Evolutionary conservation across 2,329 filamentous ascomycete species (phyloP), one percentile per base, ranked within the genome.

Genomic region (Trichoderma lentiforme): DNA sequence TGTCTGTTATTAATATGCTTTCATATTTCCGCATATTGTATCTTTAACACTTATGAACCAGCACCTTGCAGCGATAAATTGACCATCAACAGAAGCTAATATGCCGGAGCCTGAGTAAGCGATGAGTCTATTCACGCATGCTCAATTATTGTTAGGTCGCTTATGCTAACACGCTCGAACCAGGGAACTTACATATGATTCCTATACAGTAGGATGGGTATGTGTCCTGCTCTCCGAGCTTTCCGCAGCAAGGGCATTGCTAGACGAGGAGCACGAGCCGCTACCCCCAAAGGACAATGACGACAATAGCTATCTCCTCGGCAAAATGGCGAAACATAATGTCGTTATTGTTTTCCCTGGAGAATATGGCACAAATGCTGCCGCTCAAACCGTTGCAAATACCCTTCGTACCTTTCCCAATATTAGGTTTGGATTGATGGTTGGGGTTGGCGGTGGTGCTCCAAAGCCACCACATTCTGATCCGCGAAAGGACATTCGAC

Each of bases 281-380:
- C 43, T 51, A 12, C 43, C 43, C 21, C 9, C 43, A 51, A 51
- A 21, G 43, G n/a, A 51, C 0, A 12, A 0, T 51, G 43, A 51
- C 1, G 4, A 51, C n/a, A 51, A 51, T 12, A 51, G 0, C 43
- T 51, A 51, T 6, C 3, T 51, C 2, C 43, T 51, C 43, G 43
- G 43, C 43, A 51, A 21, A 51, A 51, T 51, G 43, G 43, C 43
- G n/a, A 51, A 51, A 0, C 43, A 51, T 12, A 51, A 51, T 21
- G n/a, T 51, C 18, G 43, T 51, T 51, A 21, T 51, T 51, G 9
- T 51, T 3, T 51, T 21, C 43, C 43, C 43, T 21, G 39, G 39
- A 9, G 0, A 1, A n/a, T n/a, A 9, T n/a, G 18, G 18, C 39
- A n/a, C 3, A 47, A n/a, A 0, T 2, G 18, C 39, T 11, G 3